Base-by-base conservation (phyloP, 345 rosid species). In the Salix caprea region DNA sequence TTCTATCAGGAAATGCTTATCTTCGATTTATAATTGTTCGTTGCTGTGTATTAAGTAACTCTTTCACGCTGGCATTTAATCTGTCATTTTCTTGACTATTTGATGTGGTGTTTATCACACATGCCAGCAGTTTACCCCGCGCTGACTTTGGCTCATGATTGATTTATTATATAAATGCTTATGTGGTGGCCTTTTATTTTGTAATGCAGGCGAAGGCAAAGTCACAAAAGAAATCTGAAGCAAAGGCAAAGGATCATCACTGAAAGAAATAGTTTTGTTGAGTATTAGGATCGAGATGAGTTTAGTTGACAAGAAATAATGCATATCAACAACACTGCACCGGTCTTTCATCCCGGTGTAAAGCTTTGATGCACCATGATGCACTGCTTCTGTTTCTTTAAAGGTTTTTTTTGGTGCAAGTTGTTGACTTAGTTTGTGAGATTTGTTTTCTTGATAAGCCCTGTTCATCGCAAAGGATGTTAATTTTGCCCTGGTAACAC, bases 241-340 rank as follows among this genome's bases (percentile, higher is more conserved):
- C 83, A 39, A 85, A 85, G 84, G 90, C 79, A 42, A 84, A 84
- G 79, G 90, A 88, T 68, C 88, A 84, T 72, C 88, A 88, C 74
- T 89, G 77, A 85, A 54, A 73, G 67, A 71, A 70, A 64, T 24
- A 70, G 15, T 52, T 82, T 64, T 60, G 52, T 80, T 78, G 58
- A 37, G 18, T 71, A 75, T 56, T 61, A 34, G 73, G 62, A 52
- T 72, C 65, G 19, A 70, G 60, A 46, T 76, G 73, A 76, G 74
- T 75, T 74, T 60, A 74, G 77, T 65, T 78, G 71, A 61, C 80
- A 65, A 78, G 77, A 70, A 85, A 85, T 83, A 84, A 82, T 80
- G 84, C 75, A 40, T 61, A 19, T 72, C 36, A 28, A 52, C 52
- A 44, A 73, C 30, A 73, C 36, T 74, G 72, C 64, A 72, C 71